Evolutionary conservation across 2,329 filamentous ascomycete genomes (phyloP), one percentile per base, ranked within the genome.

Genomic region (Alternaria sp.): DNA sequence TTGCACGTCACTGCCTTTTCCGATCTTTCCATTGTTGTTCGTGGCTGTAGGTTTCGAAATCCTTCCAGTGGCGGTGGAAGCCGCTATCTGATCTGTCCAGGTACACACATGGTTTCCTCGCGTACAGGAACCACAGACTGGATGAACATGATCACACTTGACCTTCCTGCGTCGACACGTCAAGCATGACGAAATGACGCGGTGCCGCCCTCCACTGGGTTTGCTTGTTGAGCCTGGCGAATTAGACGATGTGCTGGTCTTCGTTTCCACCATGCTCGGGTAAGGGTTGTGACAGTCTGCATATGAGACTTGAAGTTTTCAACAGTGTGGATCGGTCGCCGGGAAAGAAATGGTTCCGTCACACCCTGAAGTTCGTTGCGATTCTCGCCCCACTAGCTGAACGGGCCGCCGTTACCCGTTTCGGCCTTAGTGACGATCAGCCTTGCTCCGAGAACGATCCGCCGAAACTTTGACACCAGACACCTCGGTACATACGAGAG

Each of bases 131-230:
- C 77, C 76, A 59, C 78, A 79, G 7, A 77, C 60, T 11, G 78
- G 77, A 67, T 79, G 76, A 40, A 67, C 72, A 63, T 79, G 78
- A 44, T 79, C 78, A 60, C 78, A 79, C 55, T 74, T 73, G 45
- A 79, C 78, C 62, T 79, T 79, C 57, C 78, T 68, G 43, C 77
- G 71, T 14, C 78, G 67, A 57, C 78, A 79, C 8, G 78, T 79
- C 44, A 79, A 65, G 58, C 77, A 79, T 20, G 77, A 79, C 18
- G 76, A 74, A 48, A 79, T 79, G 46, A 77, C 67, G 60, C 77
- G 71, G 59, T 77, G 76, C 41, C 77, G 73, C 32, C 75, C 75
- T 32, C 72, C 70, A 32, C 66, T 61, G 36, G 68, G 63, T 50
- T 75, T 78, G 52, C 55, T 57, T n/a, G 65, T 63, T 45, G 66